These are phyloP conservation scores for Immersiella caudata DNA, from an alignment of 495 filamentous ascomycete genomes.

Conservation along the genomic window DNA sequence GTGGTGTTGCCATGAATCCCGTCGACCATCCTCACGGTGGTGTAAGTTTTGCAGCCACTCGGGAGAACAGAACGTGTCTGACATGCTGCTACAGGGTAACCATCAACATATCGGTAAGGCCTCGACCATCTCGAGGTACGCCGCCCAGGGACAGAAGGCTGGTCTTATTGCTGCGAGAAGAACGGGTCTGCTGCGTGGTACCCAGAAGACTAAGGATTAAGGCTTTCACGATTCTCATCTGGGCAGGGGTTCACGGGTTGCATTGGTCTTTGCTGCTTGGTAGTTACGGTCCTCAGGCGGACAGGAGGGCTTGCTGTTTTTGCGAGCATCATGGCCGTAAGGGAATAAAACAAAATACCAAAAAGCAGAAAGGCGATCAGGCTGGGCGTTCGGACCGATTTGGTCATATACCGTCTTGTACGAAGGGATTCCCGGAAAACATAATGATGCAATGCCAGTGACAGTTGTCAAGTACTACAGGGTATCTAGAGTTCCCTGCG, in stretches of 20 bases:
- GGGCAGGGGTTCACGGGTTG: constrained; percentile 59
- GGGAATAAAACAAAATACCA: constrained; percentile 44
- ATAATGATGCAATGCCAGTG: constrained; percentile 18
- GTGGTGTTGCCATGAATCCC: constrained; percentile 99
- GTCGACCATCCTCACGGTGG: constrained; percentile 99
- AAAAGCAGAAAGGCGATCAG: constrained; percentile 20
- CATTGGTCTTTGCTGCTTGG: constrained; percentile 58
- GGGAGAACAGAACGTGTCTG: constrained; percentile 29
- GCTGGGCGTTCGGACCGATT: background rate
- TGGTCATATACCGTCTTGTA: constrained; percentile 14
- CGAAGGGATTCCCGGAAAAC: constrained; percentile 5
- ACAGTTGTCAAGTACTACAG: background rate
- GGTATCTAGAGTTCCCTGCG: background rate
- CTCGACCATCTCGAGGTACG: constrained; percentile 97
- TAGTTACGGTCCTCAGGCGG: constrained; percentile 52
- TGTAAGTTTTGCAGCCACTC: constrained; percentile 42
- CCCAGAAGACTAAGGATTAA: constrained; percentile 99
- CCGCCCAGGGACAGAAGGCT: constrained; percentile 98
- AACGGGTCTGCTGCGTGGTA: constrained; percentile 98
- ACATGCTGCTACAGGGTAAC: constrained; percentile 73
- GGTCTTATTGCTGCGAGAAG: constrained; percentile 99
- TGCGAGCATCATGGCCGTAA: constrained; percentile 40
- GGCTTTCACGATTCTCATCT: constrained; percentile 55
- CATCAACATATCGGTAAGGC: constrained; percentile 99
- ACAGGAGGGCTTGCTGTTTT: constrained; percentile 35